Conservation (phyloP, 345 rosid species). For the Syzygium aromaticum region DNA sequence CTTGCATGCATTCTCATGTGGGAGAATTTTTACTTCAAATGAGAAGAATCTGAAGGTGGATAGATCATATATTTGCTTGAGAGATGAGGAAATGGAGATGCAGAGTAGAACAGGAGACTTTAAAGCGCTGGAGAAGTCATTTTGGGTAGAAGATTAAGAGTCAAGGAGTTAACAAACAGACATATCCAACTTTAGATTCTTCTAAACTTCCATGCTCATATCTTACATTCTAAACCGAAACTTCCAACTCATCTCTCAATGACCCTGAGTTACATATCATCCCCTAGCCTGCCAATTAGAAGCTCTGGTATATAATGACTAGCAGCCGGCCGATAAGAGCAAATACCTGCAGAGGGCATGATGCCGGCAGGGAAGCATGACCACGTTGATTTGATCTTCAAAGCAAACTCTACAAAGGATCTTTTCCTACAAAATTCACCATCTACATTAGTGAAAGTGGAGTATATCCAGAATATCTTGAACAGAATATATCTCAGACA, state of each 20-base stretch:
- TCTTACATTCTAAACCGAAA: too few relatives aligned
- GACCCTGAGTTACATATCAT: background rate
- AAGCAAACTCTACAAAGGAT: slow-evolving; percentile 85
- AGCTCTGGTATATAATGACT: background rate
- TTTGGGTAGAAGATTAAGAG: too few relatives aligned
- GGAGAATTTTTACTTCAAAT: too few relatives aligned
- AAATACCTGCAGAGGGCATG: slow-evolving; percentile 74
- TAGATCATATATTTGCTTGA: too few relatives aligned
- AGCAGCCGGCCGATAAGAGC: background rate
- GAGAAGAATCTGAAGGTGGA: too few relatives aligned
- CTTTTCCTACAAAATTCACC: slow-evolving; percentile 46
- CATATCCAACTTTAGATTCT: too few relatives aligned
- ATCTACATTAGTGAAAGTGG: background rate
- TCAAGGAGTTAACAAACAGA: too few relatives aligned
- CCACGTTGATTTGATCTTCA: slow-evolving; percentile 66
- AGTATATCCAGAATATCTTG: background rate
- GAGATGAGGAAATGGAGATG: too few relatives aligned
- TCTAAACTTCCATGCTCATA: too few relatives aligned
- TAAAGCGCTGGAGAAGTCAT: too few relatives aligned
- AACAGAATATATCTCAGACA: background rate
- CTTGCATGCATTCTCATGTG: background rate
- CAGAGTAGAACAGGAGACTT: too few relatives aligned
- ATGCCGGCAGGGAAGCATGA: slow-evolving; percentile 85
- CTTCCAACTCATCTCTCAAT: too few relatives aligned
- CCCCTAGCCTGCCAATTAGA: background rate